These are phyloP conservation scores for Aspergillus intermedius DNA, from an alignment of 2,329 filamentous ascomycete species.

Conservation along the genomic window DNA sequence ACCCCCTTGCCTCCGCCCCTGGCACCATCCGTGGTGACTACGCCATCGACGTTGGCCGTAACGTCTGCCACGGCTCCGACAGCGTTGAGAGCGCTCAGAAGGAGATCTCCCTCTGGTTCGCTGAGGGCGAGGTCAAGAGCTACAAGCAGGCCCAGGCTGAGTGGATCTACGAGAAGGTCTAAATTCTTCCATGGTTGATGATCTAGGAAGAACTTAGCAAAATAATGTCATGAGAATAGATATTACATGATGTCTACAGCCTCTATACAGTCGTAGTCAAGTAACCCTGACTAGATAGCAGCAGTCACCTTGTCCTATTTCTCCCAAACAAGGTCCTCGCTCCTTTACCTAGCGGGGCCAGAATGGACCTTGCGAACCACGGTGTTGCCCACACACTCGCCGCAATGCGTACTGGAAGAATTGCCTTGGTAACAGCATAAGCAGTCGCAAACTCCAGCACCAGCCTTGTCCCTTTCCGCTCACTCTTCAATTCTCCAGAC, in stretches of 20 bases:
- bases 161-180: conserved; percentile 95
- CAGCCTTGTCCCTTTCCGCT: conserved; percentile 45
- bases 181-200: conserved; percentile 23
- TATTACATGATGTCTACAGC: neutral
- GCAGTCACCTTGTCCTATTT: conserved; percentile 7
- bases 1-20: conserved; percentile 87
- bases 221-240: conserved; percentile 5
- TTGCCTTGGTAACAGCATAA: conserved; percentile 80
- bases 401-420: conserved; percentile 70
- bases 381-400: conserved; percentile 83
- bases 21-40: conserved; percentile 97
- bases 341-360: conserved; percentile 43
- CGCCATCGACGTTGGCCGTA: conserved; percentile 86
- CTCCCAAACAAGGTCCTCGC: conserved; percentile 35
- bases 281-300: neutral
- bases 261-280: neutral
- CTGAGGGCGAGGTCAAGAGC: conserved; percentile 71
- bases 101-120: conserved; percentile 99
- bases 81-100: conserved; percentile 98
- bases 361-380: conserved; percentile 71
- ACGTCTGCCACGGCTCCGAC: conserved; percentile 99
- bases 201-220: conserved; percentile 8
- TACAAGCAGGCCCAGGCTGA: conserved; percentile 80
- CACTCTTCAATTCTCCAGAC: conserved; percentile 21
- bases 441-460: conserved; percentile 72